Conservation (phyloP, 2,329 filamentous ascomycete genomes). For the Fusarium palustre region DNA sequence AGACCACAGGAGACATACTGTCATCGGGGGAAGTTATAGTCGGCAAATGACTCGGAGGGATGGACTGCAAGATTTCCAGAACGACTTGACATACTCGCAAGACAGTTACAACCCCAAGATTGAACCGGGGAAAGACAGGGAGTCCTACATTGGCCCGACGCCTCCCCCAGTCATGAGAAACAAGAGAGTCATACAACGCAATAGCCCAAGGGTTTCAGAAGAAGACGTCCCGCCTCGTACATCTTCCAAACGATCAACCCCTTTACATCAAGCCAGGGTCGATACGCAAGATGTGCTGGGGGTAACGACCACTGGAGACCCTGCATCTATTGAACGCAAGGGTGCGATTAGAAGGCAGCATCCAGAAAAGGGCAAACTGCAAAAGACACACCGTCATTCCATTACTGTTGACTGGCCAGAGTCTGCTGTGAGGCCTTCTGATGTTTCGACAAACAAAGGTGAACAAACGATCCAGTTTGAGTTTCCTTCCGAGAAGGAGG, state of each 20-base stretch:
- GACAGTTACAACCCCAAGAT: not conserved
- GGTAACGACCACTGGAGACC: not conserved
- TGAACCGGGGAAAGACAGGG: not conserved
- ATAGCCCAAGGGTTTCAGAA: constrained; percentile 36
- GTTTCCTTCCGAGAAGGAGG: constrained; percentile 32
- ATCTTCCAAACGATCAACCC: constrained; percentile 43
- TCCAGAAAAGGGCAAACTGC: constrained; percentile 9
- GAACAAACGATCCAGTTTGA: constrained; percentile 5
- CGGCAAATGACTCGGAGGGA: not conserved
- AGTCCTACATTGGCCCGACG: not conserved
- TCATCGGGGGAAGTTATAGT: not conserved
- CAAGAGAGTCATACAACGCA: not conserved
- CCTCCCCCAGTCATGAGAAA: not conserved
- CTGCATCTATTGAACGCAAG: constrained; percentile 28
- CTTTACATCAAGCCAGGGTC: not conserved
- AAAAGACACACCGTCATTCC: constrained; percentile 1
- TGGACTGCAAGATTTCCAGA: not conserved
- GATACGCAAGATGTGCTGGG: constrained; percentile 1
- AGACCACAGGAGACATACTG: not conserved
- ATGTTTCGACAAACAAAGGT: not conserved
- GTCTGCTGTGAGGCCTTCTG: not conserved
- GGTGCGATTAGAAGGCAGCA: constrained; percentile 37
- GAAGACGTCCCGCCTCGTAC: constrained; percentile 46
- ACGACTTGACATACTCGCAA: not conserved
- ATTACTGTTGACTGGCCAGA: constrained; percentile 28